These are phyloP conservation scores for Plasmodium yoelii DNA, from an alignment of 169 alveolate genomes.

Conservation along the genomic window DNA sequence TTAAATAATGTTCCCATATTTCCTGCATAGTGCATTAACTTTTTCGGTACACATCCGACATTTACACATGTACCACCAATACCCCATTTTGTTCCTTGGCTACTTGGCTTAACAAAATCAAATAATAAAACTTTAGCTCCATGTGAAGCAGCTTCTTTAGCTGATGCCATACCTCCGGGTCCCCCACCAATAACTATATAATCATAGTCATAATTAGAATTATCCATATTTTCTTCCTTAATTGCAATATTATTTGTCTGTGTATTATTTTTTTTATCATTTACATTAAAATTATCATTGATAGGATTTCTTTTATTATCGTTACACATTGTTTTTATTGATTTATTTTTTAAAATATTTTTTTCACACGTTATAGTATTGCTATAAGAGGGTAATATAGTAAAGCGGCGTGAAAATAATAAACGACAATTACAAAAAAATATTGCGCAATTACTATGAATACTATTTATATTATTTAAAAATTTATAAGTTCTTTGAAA, in stretches of 20 bases:
- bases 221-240: background rate
- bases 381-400: too few species aligned
- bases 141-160: conserved; percentile 95
- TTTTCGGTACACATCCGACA: conserved; percentile 99
- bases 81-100: conserved; percentile 96
- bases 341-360: background rate
- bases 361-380: background rate
- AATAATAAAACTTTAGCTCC: conserved; percentile 95
- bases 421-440: too few species aligned
- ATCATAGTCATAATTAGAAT: conserved; percentile 79
- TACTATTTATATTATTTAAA: background rate
- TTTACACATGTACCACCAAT: conserved; percentile 99
- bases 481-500: too few species aligned
- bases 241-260: background rate
- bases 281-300: background rate
- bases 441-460: background rate
- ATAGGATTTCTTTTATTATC: background rate
- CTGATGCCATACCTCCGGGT: conserved; percentile 94
- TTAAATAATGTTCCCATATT: conserved; percentile 82
- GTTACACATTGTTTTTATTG: conserved; percentile 21
- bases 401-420: too few species aligned
- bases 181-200: conserved; percentile 94
- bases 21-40: conserved; percentile 97
- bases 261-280: background rate
- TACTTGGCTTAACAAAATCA: conserved; percentile 97